phyloP scores from a whole-genome alignment of 441 rosid species.

The Populus hybrid region DNA sequence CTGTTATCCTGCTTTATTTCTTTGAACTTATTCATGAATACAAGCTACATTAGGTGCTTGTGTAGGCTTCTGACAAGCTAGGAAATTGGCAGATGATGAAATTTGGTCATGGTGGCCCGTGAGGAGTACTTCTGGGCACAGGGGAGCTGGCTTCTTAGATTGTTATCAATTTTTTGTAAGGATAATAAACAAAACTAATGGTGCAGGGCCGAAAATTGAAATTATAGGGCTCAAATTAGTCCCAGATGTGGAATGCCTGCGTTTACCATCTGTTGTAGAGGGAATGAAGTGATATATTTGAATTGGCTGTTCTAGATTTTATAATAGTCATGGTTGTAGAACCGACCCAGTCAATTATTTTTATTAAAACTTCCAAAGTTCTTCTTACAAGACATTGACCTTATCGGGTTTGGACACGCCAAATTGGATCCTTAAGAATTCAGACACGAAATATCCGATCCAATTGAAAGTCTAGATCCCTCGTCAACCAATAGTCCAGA shows the following conservation, averaged over 20 bases:
- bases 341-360: too few species aligned
- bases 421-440: too few species aligned
- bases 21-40: background rate
- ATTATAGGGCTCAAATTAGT: background rate
- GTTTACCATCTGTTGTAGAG: background rate
- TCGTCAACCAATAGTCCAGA: too few species aligned
- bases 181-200: background rate
- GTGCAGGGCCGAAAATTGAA: background rate
- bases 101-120: background rate
- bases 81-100: background rate
- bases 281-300: background rate
- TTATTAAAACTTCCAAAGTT: too few species aligned
- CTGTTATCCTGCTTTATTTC: background rate
- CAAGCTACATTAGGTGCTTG: background rate
- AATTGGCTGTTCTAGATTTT: background rate
- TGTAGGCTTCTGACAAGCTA: background rate
- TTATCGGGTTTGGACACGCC: too few species aligned
- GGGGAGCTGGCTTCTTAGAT: background rate
- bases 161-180: background rate
- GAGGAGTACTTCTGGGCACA: background rate
- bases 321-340: too few species aligned
- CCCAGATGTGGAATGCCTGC: background rate
- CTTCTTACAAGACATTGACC: too few species aligned
- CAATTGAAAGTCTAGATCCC: too few species aligned
- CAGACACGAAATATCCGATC: too few species aligned